These are phyloP conservation scores for Apiospora hydei DNA, from an alignment of 2,329 filamentous ascomycete species.

Conservation along the genomic window DNA sequence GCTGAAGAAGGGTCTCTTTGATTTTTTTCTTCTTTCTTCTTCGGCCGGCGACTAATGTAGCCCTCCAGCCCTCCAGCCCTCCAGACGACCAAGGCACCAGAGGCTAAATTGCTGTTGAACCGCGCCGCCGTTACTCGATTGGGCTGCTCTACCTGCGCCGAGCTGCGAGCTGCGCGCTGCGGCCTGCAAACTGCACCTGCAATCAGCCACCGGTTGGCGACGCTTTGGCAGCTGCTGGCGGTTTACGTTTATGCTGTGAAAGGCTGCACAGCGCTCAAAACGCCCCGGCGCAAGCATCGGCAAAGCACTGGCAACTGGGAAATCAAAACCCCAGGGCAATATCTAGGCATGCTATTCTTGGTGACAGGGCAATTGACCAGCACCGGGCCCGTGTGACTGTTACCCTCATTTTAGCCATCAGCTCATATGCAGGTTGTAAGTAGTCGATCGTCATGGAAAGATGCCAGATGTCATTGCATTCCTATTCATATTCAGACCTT, in stretches of 20 bases:
- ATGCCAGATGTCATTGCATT: background rate
- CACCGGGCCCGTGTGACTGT: background rate
- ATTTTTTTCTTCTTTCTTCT: background rate
- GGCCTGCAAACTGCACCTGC: constrained; percentile 4
- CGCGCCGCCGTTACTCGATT: background rate
- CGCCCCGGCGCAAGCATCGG: background rate
- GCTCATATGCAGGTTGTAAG: background rate
- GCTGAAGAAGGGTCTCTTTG: background rate
- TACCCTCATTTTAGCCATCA: constrained; percentile 7
- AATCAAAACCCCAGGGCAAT: background rate
- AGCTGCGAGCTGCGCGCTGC: background rate
- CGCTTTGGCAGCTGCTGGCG: constrained; percentile 8
- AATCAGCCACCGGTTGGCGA: constrained; percentile 14
- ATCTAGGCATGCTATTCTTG: constrained; percentile 9
- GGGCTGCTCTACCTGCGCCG: background rate
- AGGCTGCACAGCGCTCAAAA: background rate
- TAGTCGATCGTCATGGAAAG: background rate
- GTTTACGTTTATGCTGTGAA: background rate
- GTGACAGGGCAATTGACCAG: background rate
- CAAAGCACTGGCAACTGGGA: background rate
- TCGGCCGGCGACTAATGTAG: too few relatives aligned
- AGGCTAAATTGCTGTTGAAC: background rate
- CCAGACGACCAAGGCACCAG: background rate
- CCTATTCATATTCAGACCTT: background rate
- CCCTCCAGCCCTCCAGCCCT: too few relatives aligned